Evolutionary conservation across 768 basidiomycete species (phyloP).

Genomic region (Rhizopogon roseolus): DNA sequence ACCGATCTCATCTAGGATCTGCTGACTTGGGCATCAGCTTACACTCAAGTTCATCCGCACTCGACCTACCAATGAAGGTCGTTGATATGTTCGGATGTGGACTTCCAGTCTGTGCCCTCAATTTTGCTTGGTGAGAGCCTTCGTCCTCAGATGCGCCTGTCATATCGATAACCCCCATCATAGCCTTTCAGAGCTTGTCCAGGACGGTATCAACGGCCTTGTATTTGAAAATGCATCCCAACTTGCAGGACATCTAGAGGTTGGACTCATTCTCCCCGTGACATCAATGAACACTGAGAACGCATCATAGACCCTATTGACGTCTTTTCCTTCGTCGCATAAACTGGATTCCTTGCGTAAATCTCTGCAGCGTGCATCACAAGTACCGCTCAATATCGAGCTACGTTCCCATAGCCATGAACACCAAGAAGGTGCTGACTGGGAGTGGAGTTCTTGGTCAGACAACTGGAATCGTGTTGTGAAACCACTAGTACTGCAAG

Average conservation of each 20-base stretch:
- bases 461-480: slow-evolving; percentile 79
- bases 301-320: slow-evolving; percentile 46
- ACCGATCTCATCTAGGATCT: slow-evolving; percentile 49
- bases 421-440: slow-evolving; percentile 23
- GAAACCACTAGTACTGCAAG: slow-evolving; percentile 46
- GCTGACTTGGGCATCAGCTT: slow-evolving; percentile 90
- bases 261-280: slow-evolving; percentile 2
- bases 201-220: slow-evolving; percentile 78
- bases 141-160: not conserved
- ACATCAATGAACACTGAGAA: not conserved
- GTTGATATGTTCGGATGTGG: slow-evolving; percentile 99
- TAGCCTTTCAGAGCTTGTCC: slow-evolving; percentile 85
- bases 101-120: slow-evolving; percentile 86
- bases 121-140: slow-evolving; percentile 72
- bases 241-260: slow-evolving; percentile 69
- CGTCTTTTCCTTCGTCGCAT: slow-evolving; percentile 53
- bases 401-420: slow-evolving; percentile 14
- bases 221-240: slow-evolving; percentile 66
- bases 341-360: slow-evolving; percentile 47
- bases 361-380: slow-evolving; percentile 37
- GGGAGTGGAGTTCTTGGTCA: slow-evolving; percentile 76
- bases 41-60: slow-evolving; percentile 83
- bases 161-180: slow-evolving; percentile 2
- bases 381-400: slow-evolving; percentile 18
- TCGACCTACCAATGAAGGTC: slow-evolving; percentile 98